A percentile compares a stretch with the other conserved stretches of the same genome.
Conservation (phyloP, 345 rosid species). For the Turritis glabra region DNA sequence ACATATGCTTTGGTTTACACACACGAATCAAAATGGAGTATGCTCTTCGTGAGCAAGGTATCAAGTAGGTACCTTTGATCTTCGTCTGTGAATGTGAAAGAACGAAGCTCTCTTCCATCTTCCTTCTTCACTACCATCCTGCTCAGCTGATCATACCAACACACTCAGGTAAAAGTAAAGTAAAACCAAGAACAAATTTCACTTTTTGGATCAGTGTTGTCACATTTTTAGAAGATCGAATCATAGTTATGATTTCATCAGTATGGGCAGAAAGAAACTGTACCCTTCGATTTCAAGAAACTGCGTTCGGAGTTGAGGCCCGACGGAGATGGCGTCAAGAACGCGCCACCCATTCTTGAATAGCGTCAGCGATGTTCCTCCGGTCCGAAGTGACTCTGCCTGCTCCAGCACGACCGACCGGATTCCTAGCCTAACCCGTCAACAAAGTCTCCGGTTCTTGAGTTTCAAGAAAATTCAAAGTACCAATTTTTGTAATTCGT, state of each 20-base stretch:
- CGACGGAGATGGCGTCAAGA: conserved; percentile 83
- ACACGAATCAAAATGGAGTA: not conserved
- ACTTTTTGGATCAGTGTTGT: not conserved
- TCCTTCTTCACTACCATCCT: conserved; percentile 85
- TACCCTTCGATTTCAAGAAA: conserved; percentile 90
- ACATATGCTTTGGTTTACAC: conserved; percentile 3
- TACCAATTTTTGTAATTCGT: not conserved
- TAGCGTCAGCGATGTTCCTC: conserved; percentile 87
- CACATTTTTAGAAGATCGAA: not conserved
- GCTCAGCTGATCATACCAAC: conserved; percentile 72
- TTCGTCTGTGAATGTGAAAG: conserved; percentile 86
- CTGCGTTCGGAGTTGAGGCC: conserved; percentile 67
- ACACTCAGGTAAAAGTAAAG: conserved; percentile 41
- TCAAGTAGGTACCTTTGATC: conserved; percentile 60
- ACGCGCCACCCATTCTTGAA: conserved; percentile 98
- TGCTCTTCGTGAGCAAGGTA: not conserved
- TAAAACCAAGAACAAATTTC: conserved; percentile 2
- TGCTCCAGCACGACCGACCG: conserved; percentile 85
- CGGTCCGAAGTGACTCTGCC: conserved; percentile 79
- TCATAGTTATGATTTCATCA: not conserved
- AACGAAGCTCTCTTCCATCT: conserved; percentile 83
- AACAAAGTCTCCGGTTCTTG: conserved; percentile 17
- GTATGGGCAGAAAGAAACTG: conserved; percentile 6
- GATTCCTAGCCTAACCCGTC: conserved; percentile 59
- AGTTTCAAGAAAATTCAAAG: not conserved